These are phyloP conservation scores for Chrysoporthe austroafricana DNA, from an alignment of 2,329 filamentous ascomycete genomes.

Conservation along the genomic window DNA sequence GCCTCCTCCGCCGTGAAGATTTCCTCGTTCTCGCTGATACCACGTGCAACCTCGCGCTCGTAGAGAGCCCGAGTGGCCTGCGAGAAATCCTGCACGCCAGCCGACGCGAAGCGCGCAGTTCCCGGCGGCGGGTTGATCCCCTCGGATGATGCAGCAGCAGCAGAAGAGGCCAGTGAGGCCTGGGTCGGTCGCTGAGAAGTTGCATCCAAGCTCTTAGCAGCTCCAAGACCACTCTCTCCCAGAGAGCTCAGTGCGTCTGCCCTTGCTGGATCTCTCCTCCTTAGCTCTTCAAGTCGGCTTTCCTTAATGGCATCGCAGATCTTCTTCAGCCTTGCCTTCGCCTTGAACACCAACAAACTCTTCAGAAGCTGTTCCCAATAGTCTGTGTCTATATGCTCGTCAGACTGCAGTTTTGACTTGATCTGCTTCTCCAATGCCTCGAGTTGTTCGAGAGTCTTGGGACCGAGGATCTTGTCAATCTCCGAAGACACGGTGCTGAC, in stretches of 20 bases:
- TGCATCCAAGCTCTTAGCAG: conserved; percentile 43
- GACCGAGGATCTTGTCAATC: conserved; percentile 82
- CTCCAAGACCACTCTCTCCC: conserved; percentile 37
- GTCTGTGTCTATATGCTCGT: conserved; percentile 93
- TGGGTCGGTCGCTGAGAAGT: conserved; percentile 31
- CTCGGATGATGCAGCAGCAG: conserved; percentile 34
- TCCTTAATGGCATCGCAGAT: conserved; percentile 78
- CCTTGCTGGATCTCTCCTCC: conserved; percentile 69
- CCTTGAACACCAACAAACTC: conserved; percentile 87
- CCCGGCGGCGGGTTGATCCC: conserved; percentile 51
- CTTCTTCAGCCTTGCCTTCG: conserved; percentile 79
- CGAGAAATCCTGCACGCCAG: conserved; percentile 78
- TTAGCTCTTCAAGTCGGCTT: conserved; percentile 68
- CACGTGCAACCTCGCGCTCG: conserved; percentile 89
- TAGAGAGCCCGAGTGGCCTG: conserved; percentile 87
- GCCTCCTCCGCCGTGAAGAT: conserved; percentile 91
- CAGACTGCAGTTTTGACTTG: conserved; percentile 78
- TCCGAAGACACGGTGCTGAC: conserved; percentile 83
- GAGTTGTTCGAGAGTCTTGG: conserved; percentile 87
- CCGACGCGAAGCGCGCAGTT: conserved; percentile 70
- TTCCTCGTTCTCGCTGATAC: conserved; percentile 91
- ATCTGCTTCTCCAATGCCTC: conserved; percentile 87
- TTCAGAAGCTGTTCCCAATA: conserved; percentile 95
- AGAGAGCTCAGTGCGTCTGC: conserved; percentile 49
- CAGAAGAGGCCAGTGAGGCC: conserved; percentile 27